These are phyloP conservation scores for Sclerotinia subarctica DNA, from an alignment of 2,329 filamentous ascomycete species.

Conservation along the genomic window DNA sequence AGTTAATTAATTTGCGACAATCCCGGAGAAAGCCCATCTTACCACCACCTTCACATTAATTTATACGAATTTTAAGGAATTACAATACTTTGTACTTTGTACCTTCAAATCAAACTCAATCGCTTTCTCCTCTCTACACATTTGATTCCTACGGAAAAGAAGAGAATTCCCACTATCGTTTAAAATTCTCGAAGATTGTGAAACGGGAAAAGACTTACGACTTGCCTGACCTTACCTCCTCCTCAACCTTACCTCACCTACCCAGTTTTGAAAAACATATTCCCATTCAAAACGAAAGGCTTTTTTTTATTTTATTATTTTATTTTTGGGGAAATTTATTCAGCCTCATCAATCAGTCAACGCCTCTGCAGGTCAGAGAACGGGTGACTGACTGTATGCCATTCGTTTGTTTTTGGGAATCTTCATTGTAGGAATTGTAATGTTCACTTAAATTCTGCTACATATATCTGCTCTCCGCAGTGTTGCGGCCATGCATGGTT, in stretches of 20 bases:
- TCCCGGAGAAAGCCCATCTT: not conserved
- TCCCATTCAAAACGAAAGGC: not conserved
- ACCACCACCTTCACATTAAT: not conserved
- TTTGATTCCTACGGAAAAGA: not conserved
- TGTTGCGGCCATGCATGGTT: conserved; percentile 34
- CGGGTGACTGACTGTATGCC: conserved; percentile 10
- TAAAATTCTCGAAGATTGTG: conserved; percentile 14
- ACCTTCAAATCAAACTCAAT: not conserved
- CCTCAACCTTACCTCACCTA: not conserved
- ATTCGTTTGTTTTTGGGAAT: conserved; percentile 11
- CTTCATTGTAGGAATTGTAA: conserved; percentile 12
- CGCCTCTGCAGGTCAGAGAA: conserved; percentile 19
- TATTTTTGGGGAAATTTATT: not conserved
- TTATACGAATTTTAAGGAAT: not conserved
- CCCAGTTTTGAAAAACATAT: conserved; percentile 6
- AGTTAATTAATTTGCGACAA: conserved; percentile 12
- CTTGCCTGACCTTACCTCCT: not conserved
- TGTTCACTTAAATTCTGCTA: conserved; percentile 21
- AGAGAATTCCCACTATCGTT: conserved; percentile 4
- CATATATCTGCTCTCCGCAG: conserved; percentile 24
- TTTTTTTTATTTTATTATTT: not conserved
- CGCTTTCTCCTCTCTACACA: not conserved
- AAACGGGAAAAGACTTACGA: conserved; percentile 11
- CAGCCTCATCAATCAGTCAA: conserved; percentile 17
- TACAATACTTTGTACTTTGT: not conserved